Evolutionary conservation across 495 filamentous ascomycete species (phyloP), one percentile per base, ranked within the genome.

Genomic region (Lophium mytilinum): DNA sequence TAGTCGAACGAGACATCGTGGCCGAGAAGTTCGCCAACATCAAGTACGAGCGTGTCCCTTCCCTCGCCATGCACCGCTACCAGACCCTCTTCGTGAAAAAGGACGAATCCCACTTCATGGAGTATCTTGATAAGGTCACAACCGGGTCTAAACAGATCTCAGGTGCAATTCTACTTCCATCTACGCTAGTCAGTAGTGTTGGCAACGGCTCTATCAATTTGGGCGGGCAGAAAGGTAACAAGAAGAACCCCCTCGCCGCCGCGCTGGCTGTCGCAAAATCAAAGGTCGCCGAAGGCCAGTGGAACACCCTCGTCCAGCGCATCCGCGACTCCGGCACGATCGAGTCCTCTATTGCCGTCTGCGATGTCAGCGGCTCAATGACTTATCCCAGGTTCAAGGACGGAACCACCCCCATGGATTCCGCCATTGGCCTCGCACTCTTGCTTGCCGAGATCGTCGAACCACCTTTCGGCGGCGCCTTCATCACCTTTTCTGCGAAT

Each of bases 321-420:
- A 69, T 78, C 58, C 68, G 68, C n/a, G 73, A 75, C 56, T 71
- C 63, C 10, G 76, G 76, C 18, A 72, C 67, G 0, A 58, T 80
- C 9, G 58, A 69, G 18, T 70, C 62, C 12, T 68, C 70, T 35
- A 76, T 78, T 45, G 72, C 73, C 14, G 71, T 78, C 33, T 74
- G 73, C 58, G 76, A 79, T 50, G 72, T 76, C 45, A 72, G 69
- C 9, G 72, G 71, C 40, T 70, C 67, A 19, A 79, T 79, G 76
- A 1, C 0, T 0, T 17, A 15, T 9, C 72, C 74, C 0, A 10
- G 0, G 0, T 75, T 76, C 55, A 15, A 43, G 0, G 76, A 78
- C 41, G 63, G 68, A 0, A 77, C 75, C 0, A 48, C 24, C n/a
- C 73, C 77, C 4, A 69, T 78, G 66, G 64, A 78, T 58, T 66